A percentile compares a stretch with the other conserved stretches of the same genome.
Evolutionary conservation across 495 filamentous ascomycete genomes (phyloP).

Genomic region (Clavariopsis aquatica): DNA sequence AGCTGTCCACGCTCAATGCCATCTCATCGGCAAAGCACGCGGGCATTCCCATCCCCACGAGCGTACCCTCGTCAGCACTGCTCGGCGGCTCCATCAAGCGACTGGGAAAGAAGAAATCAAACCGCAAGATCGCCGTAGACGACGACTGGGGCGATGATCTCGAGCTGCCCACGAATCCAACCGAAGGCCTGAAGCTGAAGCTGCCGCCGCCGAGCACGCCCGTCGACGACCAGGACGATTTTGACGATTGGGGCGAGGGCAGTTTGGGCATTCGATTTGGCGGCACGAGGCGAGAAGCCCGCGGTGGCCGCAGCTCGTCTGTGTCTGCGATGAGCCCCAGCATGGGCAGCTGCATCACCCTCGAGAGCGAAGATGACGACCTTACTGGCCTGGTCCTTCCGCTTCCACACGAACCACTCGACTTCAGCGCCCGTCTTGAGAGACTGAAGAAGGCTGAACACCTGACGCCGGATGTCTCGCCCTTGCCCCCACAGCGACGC

Average conservation of each 20-base stretch:
- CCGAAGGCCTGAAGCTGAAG: slow-evolving; percentile 46
- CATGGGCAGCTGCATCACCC: slow-evolving; percentile 81
- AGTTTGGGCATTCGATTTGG: slow-evolving; percentile 86
- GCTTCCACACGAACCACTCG: slow-evolving; percentile 63
- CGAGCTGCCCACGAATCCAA: slow-evolving; percentile 60
- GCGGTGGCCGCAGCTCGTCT: slow-evolving; percentile 78
- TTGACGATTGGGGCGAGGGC: slow-evolving; percentile 92
- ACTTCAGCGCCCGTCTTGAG: slow-evolving; percentile 74
- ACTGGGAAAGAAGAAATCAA: slow-evolving; percentile 73
- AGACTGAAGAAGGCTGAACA: slow-evolving; percentile 53
- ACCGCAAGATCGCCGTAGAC: slow-evolving; percentile 67
- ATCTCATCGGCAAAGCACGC: slow-evolving; percentile 83
- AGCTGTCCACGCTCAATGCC: slow-evolving; percentile 75
- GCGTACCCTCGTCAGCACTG: slow-evolving; percentile 90
- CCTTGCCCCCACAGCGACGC: slow-evolving; percentile 22
- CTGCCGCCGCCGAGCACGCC: slow-evolving; percentile 53
- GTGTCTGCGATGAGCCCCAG: slow-evolving; percentile 89
- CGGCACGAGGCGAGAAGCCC: slow-evolving; percentile 73
- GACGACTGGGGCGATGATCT: slow-evolving; percentile 95
- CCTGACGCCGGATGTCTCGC: slow-evolving; percentile 30
- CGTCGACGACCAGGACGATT: slow-evolving; percentile 63
- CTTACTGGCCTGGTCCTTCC: slow-evolving; percentile 84
- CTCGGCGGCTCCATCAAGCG: slow-evolving; percentile 93
- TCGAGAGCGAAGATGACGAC: slow-evolving; percentile 92
- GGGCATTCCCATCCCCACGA: slow-evolving; percentile 86